phyloP scores from a whole-genome alignment of 805 yeast species.

The Clavispora santaluciae region DNA sequence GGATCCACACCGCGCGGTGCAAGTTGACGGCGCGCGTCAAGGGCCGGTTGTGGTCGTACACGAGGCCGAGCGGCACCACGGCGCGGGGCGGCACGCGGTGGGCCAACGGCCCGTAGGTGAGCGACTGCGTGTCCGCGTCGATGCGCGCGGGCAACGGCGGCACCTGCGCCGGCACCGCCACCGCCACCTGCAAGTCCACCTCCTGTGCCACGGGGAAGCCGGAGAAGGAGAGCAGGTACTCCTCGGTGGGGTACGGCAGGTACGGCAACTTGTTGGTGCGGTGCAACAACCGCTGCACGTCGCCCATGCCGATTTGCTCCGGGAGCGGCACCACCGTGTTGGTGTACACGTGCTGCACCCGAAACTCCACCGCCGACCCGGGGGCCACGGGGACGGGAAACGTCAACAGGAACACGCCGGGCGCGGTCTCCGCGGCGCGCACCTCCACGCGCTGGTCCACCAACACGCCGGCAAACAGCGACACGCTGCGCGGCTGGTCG shows the following conservation, averaged over 20 bases:
- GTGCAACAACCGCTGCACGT: slow-evolving; percentile 55
- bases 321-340: slow-evolving; percentile 59
- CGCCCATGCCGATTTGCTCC: slow-evolving; percentile 50
- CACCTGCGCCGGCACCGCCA: slow-evolving; percentile 10
- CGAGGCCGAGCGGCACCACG: slow-evolving; percentile 45
- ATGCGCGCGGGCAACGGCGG: slow-evolving; percentile 34
- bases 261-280: slow-evolving; percentile 51
- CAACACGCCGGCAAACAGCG: slow-evolving; percentile 39
- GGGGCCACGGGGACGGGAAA: slow-evolving; percentile 69
- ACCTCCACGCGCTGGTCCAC: slow-evolving; percentile 22
- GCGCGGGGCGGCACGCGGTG: slow-evolving; percentile 43
- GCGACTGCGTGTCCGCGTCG: slow-evolving; percentile 32
- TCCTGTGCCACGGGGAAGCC: slow-evolving; percentile 47
- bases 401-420: slow-evolving; percentile 36
- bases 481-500: slow-evolving; percentile 35
- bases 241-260: slow-evolving; percentile 56
- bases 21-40: slow-evolving; percentile 55
- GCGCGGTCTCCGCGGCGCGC: slow-evolving; percentile 17
- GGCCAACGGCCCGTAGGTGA: slow-evolving; percentile 54
- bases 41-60: slow-evolving; percentile 65
- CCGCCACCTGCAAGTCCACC: slow-evolving; percentile 26
- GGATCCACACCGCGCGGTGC: slow-evolving; percentile 79
- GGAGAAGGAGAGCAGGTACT: slow-evolving; percentile 40
- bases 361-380: slow-evolving; percentile 45
- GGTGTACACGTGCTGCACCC: slow-evolving; percentile 45